Evolutionary conservation across 495 filamentous ascomycete species (phyloP).

Genomic region (Sordaria brevicollis): DNA sequence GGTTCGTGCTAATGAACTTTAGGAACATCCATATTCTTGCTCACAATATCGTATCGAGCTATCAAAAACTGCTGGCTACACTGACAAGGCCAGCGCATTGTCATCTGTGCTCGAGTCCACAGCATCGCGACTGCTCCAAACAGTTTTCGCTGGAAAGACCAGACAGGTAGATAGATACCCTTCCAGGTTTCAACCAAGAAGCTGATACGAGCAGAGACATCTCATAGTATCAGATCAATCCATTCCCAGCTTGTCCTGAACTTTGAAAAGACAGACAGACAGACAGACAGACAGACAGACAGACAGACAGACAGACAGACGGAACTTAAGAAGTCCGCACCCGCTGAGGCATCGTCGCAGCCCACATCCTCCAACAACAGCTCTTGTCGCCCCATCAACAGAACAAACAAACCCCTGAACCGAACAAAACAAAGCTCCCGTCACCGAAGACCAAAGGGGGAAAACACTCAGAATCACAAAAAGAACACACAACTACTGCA

Average conservation of each 20-base stretch:
- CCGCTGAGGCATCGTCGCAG: background rate
- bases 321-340: background rate
- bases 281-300: too few species aligned
- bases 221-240: too few species aligned
- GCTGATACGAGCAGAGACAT: background rate
- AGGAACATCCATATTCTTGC: background rate
- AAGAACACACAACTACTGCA: background rate
- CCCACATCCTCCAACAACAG: background rate
- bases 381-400: background rate
- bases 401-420: background rate
- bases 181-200: too few species aligned
- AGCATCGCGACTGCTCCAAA: background rate
- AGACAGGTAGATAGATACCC: too few species aligned
- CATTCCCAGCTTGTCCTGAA: too few species aligned
- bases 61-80: too few species aligned
- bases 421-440: background rate
- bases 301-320: too few species aligned
- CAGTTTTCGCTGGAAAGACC: background rate
- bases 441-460: background rate
- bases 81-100: too few species aligned
- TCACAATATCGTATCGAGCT: background rate
- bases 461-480: background rate
- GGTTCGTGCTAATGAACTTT: too few species aligned
- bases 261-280: too few species aligned
- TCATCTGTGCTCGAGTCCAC: background rate